phyloP scores from a whole-genome alignment of 176 grass and related monocot genomes.

The Rhynchospora pubera region DNA sequence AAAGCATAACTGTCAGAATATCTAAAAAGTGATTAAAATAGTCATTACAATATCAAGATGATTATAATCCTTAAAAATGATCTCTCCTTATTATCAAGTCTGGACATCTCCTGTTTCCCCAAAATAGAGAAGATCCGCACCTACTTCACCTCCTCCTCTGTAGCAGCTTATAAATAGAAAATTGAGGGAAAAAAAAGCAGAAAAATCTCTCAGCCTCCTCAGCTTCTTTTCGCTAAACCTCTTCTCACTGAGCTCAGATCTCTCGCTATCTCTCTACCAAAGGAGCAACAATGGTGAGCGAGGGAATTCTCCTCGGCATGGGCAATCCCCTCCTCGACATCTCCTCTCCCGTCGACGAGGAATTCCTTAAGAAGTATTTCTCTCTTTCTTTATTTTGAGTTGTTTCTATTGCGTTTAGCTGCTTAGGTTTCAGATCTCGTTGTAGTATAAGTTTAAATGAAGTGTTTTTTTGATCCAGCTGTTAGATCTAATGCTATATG shows the following conservation, averaged over 20 bases:
- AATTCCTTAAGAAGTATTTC: constrained; percentile 74
- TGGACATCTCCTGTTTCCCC: neutral
- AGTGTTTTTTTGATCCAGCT: neutral
- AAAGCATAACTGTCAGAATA: too few species aligned
- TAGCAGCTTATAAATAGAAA: constrained; percentile 9
- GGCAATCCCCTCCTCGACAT: constrained; percentile 99
- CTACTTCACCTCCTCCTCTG: neutral
- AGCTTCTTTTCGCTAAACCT: neutral
- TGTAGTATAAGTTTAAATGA: neutral
- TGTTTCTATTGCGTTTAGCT: neutral
- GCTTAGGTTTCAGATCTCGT: neutral
- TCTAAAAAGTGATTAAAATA: too few species aligned
- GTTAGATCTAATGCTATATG: neutral
- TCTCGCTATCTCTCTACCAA: constrained; percentile 15
- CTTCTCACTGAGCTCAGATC: constrained; percentile 36
- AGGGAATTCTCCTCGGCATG: constrained; percentile 92
- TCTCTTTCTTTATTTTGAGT: neutral
- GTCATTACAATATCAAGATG: too few species aligned
- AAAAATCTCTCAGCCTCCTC: constrained; percentile 10
- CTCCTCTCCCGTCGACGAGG: constrained; percentile 82
- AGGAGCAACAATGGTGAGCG: constrained; percentile 11
- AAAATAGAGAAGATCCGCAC: constrained; percentile 4
- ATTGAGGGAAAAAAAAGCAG: neutral
- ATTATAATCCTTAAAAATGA: too few species aligned
- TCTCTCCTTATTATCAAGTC: too few species aligned